Conservation (phyloP, 129 eudicot genomes). For the Gnaphalium uliginosum region DNA sequence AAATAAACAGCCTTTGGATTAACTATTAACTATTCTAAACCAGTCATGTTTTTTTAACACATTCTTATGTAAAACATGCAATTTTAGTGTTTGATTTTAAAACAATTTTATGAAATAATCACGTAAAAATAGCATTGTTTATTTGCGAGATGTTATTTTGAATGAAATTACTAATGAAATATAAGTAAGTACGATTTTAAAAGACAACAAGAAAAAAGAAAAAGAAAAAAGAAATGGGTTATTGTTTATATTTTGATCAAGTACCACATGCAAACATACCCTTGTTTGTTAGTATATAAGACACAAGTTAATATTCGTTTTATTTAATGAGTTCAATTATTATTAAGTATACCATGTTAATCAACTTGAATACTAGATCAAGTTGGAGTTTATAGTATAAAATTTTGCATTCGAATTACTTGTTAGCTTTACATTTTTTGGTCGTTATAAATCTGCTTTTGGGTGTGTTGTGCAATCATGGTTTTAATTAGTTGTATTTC, state of each 20-base stretch:
- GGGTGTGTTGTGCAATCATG: too few species aligned
- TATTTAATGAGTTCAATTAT: neutral
- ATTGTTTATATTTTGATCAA: neutral
- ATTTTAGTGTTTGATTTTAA: too few species aligned
- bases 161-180: neutral
- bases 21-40: neutral
- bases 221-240: neutral
- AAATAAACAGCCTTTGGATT: neutral
- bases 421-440: too few species aligned
- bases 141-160: neutral
- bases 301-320: neutral
- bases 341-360: neutral
- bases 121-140: too few species aligned
- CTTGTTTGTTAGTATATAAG: neutral
- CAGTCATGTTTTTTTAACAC: neutral
- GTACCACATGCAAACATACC: slow-evolving; percentile 8
- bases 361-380: neutral
- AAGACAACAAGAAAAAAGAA: neutral
- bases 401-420: too few species aligned
- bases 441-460: too few species aligned
- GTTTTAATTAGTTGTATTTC: too few species aligned
- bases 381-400: neutral
- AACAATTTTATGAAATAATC: too few species aligned
- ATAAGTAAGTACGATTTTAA: neutral
- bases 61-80: neutral